phyloP scores from a whole-genome alignment of 2,329 filamentous ascomycete genomes.

The Huntiella decipiens region DNA sequence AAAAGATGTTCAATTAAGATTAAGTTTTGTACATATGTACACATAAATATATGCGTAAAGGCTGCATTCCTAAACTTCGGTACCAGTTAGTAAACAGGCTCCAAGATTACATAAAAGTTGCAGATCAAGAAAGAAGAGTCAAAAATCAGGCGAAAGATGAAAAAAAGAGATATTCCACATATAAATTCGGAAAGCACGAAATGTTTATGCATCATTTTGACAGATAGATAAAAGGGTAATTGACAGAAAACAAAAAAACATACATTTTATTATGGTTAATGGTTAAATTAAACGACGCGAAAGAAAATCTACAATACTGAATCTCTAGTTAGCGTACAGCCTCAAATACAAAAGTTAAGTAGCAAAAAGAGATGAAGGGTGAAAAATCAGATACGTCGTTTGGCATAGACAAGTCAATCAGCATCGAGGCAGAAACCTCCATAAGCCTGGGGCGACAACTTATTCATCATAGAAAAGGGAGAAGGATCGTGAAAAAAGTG shows the following conservation, averaged over 20 bases:
- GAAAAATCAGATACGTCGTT: constrained; percentile 18
- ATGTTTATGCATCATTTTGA: constrained; percentile 10
- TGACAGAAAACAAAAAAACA: not conserved
- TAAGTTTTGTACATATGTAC: no score
- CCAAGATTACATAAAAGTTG: no score
- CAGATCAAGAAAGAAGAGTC: not conserved
- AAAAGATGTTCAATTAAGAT: no score
- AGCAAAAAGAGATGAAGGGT: not conserved
- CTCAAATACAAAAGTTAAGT: not conserved
- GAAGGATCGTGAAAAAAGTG: not conserved
- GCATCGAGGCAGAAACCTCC: constrained; percentile 29
- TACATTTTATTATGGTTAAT: constrained; percentile 3
- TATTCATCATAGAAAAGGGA: constrained; percentile 23
- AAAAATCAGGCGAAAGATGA: constrained; percentile 12
- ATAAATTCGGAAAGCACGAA: constrained; percentile 11
- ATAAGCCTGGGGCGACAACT: constrained; percentile 32
- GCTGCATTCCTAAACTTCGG: no score
- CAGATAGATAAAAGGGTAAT: not conserved
- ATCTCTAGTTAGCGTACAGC: constrained; percentile 1
- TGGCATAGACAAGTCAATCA: constrained; percentile 36
- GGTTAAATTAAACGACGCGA: not conserved
- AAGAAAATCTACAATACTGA: not conserved
- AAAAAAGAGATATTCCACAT: constrained; percentile 11
- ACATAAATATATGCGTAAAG: no score
- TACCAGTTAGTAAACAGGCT: no score